Base-by-base conservation (phyloP, 805 yeast genomes). In the Danielozyma ontarioensis region DNA sequence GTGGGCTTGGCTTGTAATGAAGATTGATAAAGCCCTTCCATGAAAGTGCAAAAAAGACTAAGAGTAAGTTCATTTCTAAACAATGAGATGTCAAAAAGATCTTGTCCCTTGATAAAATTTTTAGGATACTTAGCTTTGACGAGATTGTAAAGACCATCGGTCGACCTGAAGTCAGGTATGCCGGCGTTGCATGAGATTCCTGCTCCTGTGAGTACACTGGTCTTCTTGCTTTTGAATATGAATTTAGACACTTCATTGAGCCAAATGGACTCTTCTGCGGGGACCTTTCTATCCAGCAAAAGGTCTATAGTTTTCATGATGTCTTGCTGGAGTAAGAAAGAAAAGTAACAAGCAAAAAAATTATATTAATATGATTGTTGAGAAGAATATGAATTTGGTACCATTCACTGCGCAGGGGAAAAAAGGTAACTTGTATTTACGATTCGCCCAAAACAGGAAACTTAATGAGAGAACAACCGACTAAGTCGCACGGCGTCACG, bases 161-260 rank as follows among this genome's bases (percentile, higher is more conserved):
- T 65, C 3, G 95, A 83, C 35, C 97, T 70, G 55, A 89, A 89
- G 54, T 90, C 97, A 3, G 98, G 98, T 29, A 90, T 93, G 0
- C 98, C 97, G 1, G 97, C 97, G 53, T 84, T 86, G 54, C 96
- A 87, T 12, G 96, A 86, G 37, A 90, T 87, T 1, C 98, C 98
- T 2, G 98, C 98, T 5, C 98, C 97, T 0, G 96, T 88, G 34
- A 89, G 64, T 3, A 84, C 70, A 14, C 83, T 68, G n/a, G 80
- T 62, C 46, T 72, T 77, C 34, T 71, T 74, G 19, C 89, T 68
- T 44, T 80, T 67, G 40, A 56, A 57, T 2, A 78, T 60, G 25
- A 48, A 32, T 44, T 63, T 65, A 33, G 68, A 59, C 15, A 74
- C 64, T 33, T 59, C 59, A 35, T 56, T 59, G 26, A 67, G 46